Percentiles rank a stretch among this genome's conserved stretches.
Evolutionary conservation across 768 basidiomycete species (phyloP).

Genomic region (Dendrothele bispora): DNA sequence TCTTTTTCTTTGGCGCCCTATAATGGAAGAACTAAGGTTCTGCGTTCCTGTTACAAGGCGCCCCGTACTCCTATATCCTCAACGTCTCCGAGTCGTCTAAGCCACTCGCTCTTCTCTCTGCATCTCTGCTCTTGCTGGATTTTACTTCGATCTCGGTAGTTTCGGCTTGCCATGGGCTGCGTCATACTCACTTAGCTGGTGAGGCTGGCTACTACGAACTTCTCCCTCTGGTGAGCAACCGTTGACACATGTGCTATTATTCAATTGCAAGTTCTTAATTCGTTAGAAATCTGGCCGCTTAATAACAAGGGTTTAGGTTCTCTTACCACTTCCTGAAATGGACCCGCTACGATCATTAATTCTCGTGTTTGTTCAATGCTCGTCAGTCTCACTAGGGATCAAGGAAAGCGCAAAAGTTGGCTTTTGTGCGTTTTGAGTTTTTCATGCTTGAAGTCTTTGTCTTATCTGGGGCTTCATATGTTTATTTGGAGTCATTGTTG

Average conservation of each 20-base stretch:
- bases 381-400: slow-evolving; percentile 56
- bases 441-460: slow-evolving; percentile 51
- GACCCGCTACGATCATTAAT: slow-evolving; percentile 49
- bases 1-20: slow-evolving; percentile 74
- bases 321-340: slow-evolving; percentile 55
- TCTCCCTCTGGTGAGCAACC: too few species aligned
- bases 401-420: slow-evolving; percentile 63
- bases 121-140: slow-evolving; percentile 68
- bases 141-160: slow-evolving; percentile 69
- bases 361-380: slow-evolving; percentile 54
- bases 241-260: too few species aligned
- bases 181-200: slow-evolving; percentile 65
- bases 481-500: too few species aligned
- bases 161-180: slow-evolving; percentile 72
- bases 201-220: slow-evolving; percentile 44
- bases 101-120: slow-evolving; percentile 60
- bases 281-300: too few species aligned
- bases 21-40: slow-evolving; percentile 71
- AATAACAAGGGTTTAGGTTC: too few species aligned
- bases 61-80: slow-evolving; percentile 70
- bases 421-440: slow-evolving; percentile 55
- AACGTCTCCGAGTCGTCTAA: slow-evolving; percentile 70
- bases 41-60: slow-evolving; percentile 67
- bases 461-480: background rate
- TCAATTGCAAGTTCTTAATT: too few species aligned